phyloP scores from a whole-genome alignment of 306 rosid genomes.

The Castanospermum australe region DNA sequence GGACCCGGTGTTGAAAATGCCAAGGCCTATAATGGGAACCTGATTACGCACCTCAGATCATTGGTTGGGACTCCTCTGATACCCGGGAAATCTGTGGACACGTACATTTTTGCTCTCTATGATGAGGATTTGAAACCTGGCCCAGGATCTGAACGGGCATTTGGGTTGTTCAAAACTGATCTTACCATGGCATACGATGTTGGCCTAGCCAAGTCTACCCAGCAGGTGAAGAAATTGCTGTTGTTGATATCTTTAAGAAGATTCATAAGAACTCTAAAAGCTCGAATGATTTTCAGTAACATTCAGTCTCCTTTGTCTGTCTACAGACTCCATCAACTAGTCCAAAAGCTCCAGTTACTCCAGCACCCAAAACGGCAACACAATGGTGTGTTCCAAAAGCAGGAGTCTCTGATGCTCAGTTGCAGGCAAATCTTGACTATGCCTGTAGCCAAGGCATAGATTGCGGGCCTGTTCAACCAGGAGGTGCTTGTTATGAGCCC shows the following conservation, averaged over 20 bases:
- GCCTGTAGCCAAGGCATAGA: slow-evolving; percentile 63
- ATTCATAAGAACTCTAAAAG: no score
- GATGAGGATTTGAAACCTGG: slow-evolving; percentile 76
- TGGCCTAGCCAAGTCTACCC: slow-evolving; percentile 53
- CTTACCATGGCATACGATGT: slow-evolving; percentile 55
- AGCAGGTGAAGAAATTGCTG: slow-evolving; percentile 46
- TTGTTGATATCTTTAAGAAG: neutral
- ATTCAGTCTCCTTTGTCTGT: neutral
- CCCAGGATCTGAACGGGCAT: slow-evolving; percentile 59
- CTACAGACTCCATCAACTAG: slow-evolving; percentile 40
- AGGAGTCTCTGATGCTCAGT: slow-evolving; percentile 41
- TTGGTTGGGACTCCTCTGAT: slow-evolving; percentile 75
- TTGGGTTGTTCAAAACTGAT: slow-evolving; percentile 68
- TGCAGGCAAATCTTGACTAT: slow-evolving; percentile 72
- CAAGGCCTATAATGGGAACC: slow-evolving; percentile 66
- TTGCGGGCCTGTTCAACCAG: slow-evolving; percentile 68
- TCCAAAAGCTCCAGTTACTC: slow-evolving; percentile 37
- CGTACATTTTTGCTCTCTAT: slow-evolving; percentile 65
- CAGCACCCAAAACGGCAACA: slow-evolving; percentile 34
- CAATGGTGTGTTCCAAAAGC: slow-evolving; percentile 71
- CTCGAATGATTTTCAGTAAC: neutral
- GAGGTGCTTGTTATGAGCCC: slow-evolving; percentile 88
- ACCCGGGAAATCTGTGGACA: slow-evolving; percentile 77
- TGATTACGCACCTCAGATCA: slow-evolving; percentile 74
- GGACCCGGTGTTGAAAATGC: slow-evolving; percentile 66